Base-by-base conservation (phyloP, 495 filamentous ascomycete species). In the Neurospora sp. region DNA sequence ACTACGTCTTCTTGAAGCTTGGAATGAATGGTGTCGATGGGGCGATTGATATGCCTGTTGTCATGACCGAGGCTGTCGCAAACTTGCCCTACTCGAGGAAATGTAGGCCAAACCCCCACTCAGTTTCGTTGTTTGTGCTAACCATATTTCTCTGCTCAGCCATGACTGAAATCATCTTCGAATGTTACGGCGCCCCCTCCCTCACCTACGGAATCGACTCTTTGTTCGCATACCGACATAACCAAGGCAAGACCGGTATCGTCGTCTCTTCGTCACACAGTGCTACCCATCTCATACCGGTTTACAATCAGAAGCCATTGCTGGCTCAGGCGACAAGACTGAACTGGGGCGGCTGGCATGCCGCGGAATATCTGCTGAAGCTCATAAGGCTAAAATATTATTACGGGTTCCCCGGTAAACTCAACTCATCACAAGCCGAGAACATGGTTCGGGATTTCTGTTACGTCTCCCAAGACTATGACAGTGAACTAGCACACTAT, bases 101-200 rank as follows among this genome's bases (percentile, higher is more conserved):
- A 83, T 93, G 94, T 97, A 81, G 74, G 91, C 85, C 20, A 5
- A 3, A 16, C 20, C 37, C 61, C 1, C 40, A 3, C 14, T 3
- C 14, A 3, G 10, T 53, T 1, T 69, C 11, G 9, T 70, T 3
- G 37, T 16, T 37, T 14, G 39, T 10, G 22, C 3, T 31, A 37
- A 41, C 14, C 48, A 35, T 48, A 9, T 40, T 27, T 38, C 18
- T 31, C 1, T 14, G 4, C 27, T 66, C 75, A 98, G 94, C 93
- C 75, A 98, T 98, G 94, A 96, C 91, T 72, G 96, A 99, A 81
- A 93, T 98, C 71, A 84, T 99, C 31, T 99, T 97, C 81, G 96
- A 99, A 78, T 94, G 91, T 83, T 99, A 98, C 83, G 87, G 87
- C 53, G 94, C 92, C 6, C 94, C 96, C 0, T 92, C 91, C 1